These are phyloP conservation scores for Lagerstroemia speciosa DNA, from an alignment of 345 rosid species.

Conservation along the genomic window DNA sequence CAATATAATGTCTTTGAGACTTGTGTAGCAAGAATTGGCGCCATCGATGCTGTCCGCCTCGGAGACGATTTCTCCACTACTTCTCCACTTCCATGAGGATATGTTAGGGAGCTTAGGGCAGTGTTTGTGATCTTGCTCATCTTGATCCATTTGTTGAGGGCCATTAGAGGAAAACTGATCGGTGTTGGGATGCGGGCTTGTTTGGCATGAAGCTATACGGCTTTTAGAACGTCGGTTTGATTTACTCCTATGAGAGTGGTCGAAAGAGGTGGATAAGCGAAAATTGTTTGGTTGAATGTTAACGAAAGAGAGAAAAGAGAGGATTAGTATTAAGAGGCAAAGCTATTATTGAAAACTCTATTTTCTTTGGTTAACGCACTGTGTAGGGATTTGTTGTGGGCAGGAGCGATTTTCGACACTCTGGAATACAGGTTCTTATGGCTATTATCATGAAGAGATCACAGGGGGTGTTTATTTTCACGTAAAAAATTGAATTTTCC, in stretches of 20 bases:
- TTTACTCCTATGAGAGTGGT: background rate
- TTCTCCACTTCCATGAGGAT: background rate
- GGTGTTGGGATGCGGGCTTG: background rate
- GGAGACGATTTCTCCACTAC: background rate
- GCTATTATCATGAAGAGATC: too few species aligned
- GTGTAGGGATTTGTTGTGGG: background rate
- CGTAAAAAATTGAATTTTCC: too few species aligned
- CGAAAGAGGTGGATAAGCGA: background rate
- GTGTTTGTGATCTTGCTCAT: background rate
- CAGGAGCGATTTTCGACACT: background rate
- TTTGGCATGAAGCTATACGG: background rate
- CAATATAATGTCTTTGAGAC: slow-evolving; percentile 1
- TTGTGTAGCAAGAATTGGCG: background rate
- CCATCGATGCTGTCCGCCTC: background rate
- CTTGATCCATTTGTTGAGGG: background rate
- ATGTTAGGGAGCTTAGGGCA: background rate
- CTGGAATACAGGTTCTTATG: background rate
- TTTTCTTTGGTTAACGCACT: background rate
- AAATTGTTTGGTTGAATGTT: background rate
- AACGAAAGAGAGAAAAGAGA: background rate
- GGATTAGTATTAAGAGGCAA: background rate
- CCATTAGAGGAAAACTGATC: background rate
- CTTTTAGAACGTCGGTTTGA: background rate
- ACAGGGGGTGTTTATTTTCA: too few species aligned
- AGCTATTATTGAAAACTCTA: background rate